Conservation (phyloP, 2,329 filamentous ascomycete species). For the Trichoderma harzianum region DNA sequence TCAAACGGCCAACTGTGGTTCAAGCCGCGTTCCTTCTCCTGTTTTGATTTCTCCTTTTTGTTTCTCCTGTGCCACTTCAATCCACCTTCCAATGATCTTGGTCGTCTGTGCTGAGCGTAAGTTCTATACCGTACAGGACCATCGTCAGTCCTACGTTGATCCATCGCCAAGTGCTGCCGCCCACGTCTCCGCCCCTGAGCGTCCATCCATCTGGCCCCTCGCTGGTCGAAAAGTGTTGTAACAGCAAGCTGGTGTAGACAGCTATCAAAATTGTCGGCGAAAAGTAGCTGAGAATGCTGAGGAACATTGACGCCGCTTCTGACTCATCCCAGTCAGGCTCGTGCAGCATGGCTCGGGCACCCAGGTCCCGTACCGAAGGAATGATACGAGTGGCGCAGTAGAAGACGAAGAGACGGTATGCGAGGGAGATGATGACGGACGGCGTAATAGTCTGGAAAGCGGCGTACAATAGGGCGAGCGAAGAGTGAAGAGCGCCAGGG, state of each 20-base stretch:
- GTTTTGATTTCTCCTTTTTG: background rate
- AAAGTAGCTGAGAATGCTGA: slow-evolving; percentile 88
- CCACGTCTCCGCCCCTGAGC: slow-evolving; percentile 72
- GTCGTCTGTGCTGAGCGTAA: slow-evolving; percentile 82
- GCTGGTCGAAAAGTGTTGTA: slow-evolving; percentile 88
- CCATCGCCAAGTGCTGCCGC: slow-evolving; percentile 90
- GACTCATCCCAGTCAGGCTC: slow-evolving; percentile 83
- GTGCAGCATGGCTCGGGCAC: slow-evolving; percentile 76
- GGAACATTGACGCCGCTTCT: slow-evolving; percentile 73
- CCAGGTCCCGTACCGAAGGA: slow-evolving; percentile 83
- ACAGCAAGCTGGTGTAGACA: slow-evolving; percentile 90
- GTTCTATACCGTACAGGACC: slow-evolving; percentile 82
- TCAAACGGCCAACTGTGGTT: background rate
- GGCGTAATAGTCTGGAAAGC: slow-evolving; percentile 95
- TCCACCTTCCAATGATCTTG: slow-evolving; percentile 95
- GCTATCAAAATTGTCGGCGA: slow-evolving; percentile 91
- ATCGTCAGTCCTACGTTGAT: slow-evolving; percentile 87
- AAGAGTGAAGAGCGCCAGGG: slow-evolving; percentile 79
- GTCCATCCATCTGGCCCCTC: slow-evolving; percentile 76
- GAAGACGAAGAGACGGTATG: slow-evolving; percentile 90
- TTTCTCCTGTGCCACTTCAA: slow-evolving; percentile 36
- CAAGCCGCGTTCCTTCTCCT: background rate
- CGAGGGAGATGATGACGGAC: slow-evolving; percentile 90
- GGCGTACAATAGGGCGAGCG: slow-evolving; percentile 80
- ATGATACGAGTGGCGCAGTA: slow-evolving; percentile 96